phyloP scores from a whole-genome alignment of 1,284 basidiomycete species.

The Mycosarcoma mackinlayi region DNA sequence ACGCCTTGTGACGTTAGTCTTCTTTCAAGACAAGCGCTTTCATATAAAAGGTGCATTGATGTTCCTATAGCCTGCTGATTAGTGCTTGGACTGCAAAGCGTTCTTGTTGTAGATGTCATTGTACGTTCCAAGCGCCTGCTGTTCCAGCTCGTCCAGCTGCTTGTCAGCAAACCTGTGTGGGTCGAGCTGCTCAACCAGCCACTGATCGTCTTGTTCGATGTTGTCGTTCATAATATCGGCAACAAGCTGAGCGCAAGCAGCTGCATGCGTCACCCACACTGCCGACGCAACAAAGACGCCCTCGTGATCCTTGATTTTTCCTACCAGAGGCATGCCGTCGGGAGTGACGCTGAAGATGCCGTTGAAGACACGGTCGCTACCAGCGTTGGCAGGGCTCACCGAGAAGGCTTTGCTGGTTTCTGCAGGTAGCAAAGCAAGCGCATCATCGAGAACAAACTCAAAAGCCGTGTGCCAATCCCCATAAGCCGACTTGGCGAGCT shows the following conservation, averaged over 20 bases:
- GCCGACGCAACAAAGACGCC: constrained; percentile 12
- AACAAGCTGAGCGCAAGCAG: constrained; percentile 9
- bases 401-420: not conserved
- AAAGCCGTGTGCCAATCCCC: constrained; percentile 9
- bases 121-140: constrained; percentile 6
- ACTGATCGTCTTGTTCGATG: not conserved
- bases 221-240: constrained; percentile 7
- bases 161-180: constrained; percentile 7
- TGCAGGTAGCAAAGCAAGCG: constrained; percentile 1
- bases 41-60: too few relatives aligned
- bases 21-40: too few relatives aligned
- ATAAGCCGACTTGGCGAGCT: constrained; percentile 5
- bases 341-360: constrained; percentile 24
- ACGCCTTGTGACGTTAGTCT: too few relatives aligned
- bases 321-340: constrained; percentile 12
- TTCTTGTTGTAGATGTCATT: constrained; percentile 27
- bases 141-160: not conserved
- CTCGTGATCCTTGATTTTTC: not conserved
- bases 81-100: not conserved
- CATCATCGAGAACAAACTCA: constrained; percentile 1
- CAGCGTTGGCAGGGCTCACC: not conserved
- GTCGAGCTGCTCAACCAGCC: constrained; percentile 4
- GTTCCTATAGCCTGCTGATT: too few relatives aligned
- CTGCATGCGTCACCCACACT: constrained; percentile 19
- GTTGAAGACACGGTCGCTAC: constrained; percentile 5